Conservation (phyloP, 2,329 filamentous ascomycete genomes). For the Colletotrichum sp. region DNA sequence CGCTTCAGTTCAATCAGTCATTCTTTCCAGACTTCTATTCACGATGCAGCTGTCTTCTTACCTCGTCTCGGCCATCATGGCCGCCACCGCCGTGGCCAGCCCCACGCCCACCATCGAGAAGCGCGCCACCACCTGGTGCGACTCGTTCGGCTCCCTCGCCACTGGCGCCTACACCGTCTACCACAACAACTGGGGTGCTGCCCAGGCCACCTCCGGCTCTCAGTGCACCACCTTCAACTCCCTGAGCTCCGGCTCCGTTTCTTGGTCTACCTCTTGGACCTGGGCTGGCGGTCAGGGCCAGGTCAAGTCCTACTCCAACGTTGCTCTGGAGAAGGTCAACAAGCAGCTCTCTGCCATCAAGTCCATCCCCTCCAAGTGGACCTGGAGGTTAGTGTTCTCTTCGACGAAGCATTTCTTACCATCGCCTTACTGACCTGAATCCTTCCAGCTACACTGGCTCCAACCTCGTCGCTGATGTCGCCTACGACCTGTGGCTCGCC, state of each 20-base stretch:
- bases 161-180: constrained; percentile 52
- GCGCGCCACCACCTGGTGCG: constrained; percentile 40
- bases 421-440: not conserved
- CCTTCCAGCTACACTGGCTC: constrained; percentile 46
- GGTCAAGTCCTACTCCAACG: constrained; percentile 53
- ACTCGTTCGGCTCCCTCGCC: constrained; percentile 39
- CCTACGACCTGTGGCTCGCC: constrained; percentile 64
- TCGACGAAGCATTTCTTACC: fast-evolving
- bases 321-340: constrained; percentile 39
- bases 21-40: not conserved
- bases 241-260: constrained; percentile 35
- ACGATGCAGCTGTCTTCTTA: constrained; percentile 15
- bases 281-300: constrained; percentile 42
- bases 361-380: constrained; percentile 39
- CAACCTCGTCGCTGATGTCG: constrained; percentile 57
- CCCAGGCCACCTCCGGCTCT: constrained; percentile 34
- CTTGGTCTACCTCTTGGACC: constrained; percentile 46
- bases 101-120: constrained; percentile 37
- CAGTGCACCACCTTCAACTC: constrained; percentile 48
- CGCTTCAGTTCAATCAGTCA: not conserved
- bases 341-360: constrained; percentile 39
- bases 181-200: constrained; percentile 57
- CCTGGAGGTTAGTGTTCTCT: constrained; percentile 28
- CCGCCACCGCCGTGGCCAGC: constrained; percentile 29
- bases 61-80: constrained; percentile 32